Evolutionary conservation across 139 green algal genomes (phyloP), one percentile per base, ranked within the genome.

Genomic region (Micromonas commoda): DNA sequence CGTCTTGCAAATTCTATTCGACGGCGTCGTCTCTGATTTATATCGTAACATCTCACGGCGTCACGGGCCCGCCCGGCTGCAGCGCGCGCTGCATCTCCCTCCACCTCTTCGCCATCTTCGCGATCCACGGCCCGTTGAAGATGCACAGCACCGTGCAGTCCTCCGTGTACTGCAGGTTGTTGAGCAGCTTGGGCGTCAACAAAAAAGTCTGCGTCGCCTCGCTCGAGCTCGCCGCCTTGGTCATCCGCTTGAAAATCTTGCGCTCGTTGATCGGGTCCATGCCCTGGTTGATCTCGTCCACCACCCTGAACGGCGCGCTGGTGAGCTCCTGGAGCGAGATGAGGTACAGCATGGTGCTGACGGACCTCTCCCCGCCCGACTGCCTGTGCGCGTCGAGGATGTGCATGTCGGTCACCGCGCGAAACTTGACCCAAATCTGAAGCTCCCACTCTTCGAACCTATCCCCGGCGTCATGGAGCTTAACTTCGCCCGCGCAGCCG

Each of bases 201-300:
- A 99, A 19, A 52, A 87, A 87, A 45, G 73, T 97, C 86, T 97
- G 92, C 6, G 90, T 88, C 0, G 90, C 93, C 70, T 85, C 88
- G 1, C 38, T 38, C n/a, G 68, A 76, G 21, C 76, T 87, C 33
- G 85, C 85, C 1, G 87, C 86, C 23, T 89, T 73, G 54, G 95
- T 91, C 74, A 99, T 87, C 77, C 91, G 89, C 71, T 87, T 83
- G 85, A 96, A 98, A 28, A 89, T 84, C 84, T 94, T 95, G 73
- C 95, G 92, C 87, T 98, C 95, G 82, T 98, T 98, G 70, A 85
- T 82, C 1, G 86, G 85, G 84, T 98, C 95, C 93, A 99, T 99
- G 78, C 95, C 94, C 85, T 99, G 95, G 83, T 99, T 99, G 88
- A 99, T 99, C 84, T 99, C 95, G 80, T 99, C 95, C 33, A 99